Evolutionary conservation across 83 land plant species (phyloP), one percentile per base, ranked within the genome.

Genomic region (Isoetes engelmannii): DNA sequence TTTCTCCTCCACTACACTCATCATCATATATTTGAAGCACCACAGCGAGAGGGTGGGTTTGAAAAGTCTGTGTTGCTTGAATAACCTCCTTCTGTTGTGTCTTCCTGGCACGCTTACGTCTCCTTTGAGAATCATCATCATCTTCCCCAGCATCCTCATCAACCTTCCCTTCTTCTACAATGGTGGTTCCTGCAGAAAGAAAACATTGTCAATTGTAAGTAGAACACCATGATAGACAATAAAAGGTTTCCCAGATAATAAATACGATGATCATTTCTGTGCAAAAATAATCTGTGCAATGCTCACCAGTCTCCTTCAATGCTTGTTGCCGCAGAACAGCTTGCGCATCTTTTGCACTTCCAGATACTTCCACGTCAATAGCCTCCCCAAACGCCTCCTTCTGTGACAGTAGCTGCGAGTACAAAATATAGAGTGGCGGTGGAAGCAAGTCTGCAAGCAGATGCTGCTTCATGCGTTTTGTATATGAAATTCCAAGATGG

Each of bases 281-380:
- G 42, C 45, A 65, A 7, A 49, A 61, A 37, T 20, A 45, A 20
- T 17, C 15, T 50, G 61, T 44, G 44, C 41, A 63, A 0, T 28
- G 37, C 37, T 65, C 72, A 94, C 99, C 91, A 59, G 84, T 70
- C 44, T 91, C 93, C 63, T 81, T 85, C 63, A 61, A 75, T 47
- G 92, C 83, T 65, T 80, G 89, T 77, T 92, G 91, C 13, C 73
- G 81, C 15, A 84, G 82, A 72, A 89, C 74, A 44, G 82, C 58
- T 68, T 86, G 99, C 57, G 97, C 99, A 74, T 95, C 97, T 62
- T 92, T 92, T 42, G 82, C 75, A 79, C 91, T 95, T 79, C 99
- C 99, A 9, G 79, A 41, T 44, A 95, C 87, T 65, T 95, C 99
- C 66, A 95, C 47, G 7, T 95, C 99, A 78, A 95, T 81, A 59